These are phyloP conservation scores for Microcyclospora pomicola DNA, from an alignment of 2,329 filamentous ascomycete species.

Conservation along the genomic window DNA sequence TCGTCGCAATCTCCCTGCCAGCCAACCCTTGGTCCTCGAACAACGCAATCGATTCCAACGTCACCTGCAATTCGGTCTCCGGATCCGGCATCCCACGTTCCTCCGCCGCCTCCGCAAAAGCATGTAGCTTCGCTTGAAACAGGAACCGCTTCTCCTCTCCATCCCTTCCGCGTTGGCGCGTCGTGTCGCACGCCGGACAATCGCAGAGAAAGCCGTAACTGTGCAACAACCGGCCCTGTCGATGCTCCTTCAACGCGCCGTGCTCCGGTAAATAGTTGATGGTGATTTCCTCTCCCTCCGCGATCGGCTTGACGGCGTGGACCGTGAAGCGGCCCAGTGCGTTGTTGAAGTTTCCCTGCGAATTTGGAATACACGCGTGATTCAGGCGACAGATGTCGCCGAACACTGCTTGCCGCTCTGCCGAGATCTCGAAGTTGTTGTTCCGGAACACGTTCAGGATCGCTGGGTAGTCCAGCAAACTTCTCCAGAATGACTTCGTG, in stretches of 20 bases:
- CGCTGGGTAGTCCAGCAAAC: slow-evolving; percentile 6
- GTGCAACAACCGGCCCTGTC: slow-evolving; percentile 6
- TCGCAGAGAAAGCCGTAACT: slow-evolving; percentile 24
- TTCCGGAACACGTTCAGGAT: slow-evolving; percentile 17
- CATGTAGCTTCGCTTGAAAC: slow-evolving; percentile 5
- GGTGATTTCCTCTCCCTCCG: slow-evolving; percentile 25
- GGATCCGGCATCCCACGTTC: neutral
- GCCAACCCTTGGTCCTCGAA: slow-evolving; percentile 7
- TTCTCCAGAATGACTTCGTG: slow-evolving; percentile 1
- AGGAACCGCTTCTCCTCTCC: slow-evolving; percentile 5
- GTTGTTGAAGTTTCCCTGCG: slow-evolving; percentile 24
- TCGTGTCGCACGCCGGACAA: slow-evolving; percentile 21
- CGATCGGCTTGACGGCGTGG: slow-evolving; percentile 23
- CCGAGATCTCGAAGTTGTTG: slow-evolving; percentile 16
- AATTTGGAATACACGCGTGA: slow-evolving; percentile 26
- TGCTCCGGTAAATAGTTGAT: slow-evolving; percentile 21
- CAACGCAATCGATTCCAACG: slow-evolving; percentile 4
- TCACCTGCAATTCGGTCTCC: slow-evolving; percentile 5
- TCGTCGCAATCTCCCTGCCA: slow-evolving; percentile 8
- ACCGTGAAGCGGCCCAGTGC: slow-evolving; percentile 12
- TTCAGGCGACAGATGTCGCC: slow-evolving; percentile 24
- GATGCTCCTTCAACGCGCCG: slow-evolving; percentile 8
- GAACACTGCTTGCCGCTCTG: slow-evolving; percentile 20
- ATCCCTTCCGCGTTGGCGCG: slow-evolving; percentile 1
- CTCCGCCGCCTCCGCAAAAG: slow-evolving; percentile 3